Percentiles rank a stretch among this genome's conserved stretches.
These are phyloP conservation scores for Pontederia paniculata DNA, from an alignment of 176 grass and related monocot genomes.

Conservation along the genomic window DNA sequence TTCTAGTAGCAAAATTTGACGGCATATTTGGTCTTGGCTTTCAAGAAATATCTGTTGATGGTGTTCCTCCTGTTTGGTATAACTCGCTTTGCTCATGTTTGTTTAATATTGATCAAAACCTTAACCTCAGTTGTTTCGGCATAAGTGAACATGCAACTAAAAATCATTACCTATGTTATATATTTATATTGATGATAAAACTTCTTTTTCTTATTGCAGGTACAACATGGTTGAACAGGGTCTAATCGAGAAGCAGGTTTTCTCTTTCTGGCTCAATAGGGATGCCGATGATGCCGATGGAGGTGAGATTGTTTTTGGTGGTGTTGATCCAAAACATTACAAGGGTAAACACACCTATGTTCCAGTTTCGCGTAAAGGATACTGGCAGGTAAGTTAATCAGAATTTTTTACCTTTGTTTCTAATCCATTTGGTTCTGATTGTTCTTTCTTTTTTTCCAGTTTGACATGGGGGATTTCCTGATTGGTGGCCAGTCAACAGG, in stretches of 20 bases:
- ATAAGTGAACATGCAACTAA: no score
- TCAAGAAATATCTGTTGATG: slow-evolving; percentile 75
- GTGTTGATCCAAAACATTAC: slow-evolving; percentile 63
- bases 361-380: slow-evolving; percentile 67
- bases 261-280: slow-evolving; percentile 95
- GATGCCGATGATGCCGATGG: slow-evolving; percentile 36
- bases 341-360: slow-evolving; percentile 71
- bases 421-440: background rate
- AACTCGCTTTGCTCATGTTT: no score
- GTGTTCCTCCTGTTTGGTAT: slow-evolving; percentile 65
- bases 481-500: slow-evolving; percentile 74
- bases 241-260: slow-evolving; percentile 50
- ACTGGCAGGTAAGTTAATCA: slow-evolving; percentile 44
- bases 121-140: no score
- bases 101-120: no score
- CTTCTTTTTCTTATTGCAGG: slow-evolving; percentile 27
- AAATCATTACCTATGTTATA: background rate
- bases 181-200: background rate
- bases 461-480: slow-evolving; percentile 76
- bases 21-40: slow-evolving; percentile 97
- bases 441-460: slow-evolving; percentile 20
- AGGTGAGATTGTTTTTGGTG: slow-evolving; percentile 81
- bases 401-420: background rate
- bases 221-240: slow-evolving; percentile 66
- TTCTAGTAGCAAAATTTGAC: slow-evolving; percentile 73